Percentiles rank a stretch among this genome's conserved stretches.
Conservation (phyloP, 768 basidiomycete genomes). For the Wakefieldia striispora region DNA sequence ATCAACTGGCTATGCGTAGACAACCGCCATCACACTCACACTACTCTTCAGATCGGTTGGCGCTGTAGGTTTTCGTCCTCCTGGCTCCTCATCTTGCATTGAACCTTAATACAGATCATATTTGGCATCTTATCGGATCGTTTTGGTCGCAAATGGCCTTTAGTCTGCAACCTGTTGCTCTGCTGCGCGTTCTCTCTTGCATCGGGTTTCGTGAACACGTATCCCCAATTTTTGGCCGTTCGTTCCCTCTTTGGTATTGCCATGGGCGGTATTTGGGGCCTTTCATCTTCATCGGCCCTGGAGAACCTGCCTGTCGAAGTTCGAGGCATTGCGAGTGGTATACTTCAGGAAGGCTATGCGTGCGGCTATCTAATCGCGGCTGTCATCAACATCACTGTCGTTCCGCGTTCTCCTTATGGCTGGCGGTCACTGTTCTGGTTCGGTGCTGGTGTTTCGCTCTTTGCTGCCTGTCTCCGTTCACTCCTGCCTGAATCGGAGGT, state of each 20-base stretch:
- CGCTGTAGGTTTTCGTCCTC: conserved; percentile 42
- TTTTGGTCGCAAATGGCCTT: conserved; percentile 92
- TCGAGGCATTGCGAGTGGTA: conserved; percentile 81
- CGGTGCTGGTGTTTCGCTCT: conserved; percentile 63
- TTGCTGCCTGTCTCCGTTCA: conserved; percentile 65
- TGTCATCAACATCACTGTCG: conserved; percentile 73
- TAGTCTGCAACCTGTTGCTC: conserved; percentile 72
- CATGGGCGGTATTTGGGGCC: conserved; percentile 91
- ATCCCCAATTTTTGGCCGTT: conserved; percentile 73
- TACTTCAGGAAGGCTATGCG: conserved; percentile 89
- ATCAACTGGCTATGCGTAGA: conserved; percentile 37
- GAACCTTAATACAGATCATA: conserved; percentile 40
- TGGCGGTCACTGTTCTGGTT: conserved; percentile 88
- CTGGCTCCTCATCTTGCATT: not conserved
- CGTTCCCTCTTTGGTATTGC: conserved; percentile 83
- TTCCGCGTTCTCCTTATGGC: conserved; percentile 26
- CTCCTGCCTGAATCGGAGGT: conserved; percentile 74
- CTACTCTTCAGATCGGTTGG: conserved; percentile 86
- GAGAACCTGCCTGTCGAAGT: conserved; percentile 87
- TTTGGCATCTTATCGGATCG: conserved; percentile 88
- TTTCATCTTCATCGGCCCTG: conserved; percentile 76
- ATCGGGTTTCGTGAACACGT: conserved; percentile 78
- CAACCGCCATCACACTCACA: conserved; percentile 86
- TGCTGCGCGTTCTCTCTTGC: conserved; percentile 74
- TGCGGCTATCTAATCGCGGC: conserved; percentile 84